A percentile compares a stretch with the other conserved stretches of the same genome.
Conservation (phyloP, 2,329 filamentous ascomycete genomes). For the Aspergillus floridensis region DNA sequence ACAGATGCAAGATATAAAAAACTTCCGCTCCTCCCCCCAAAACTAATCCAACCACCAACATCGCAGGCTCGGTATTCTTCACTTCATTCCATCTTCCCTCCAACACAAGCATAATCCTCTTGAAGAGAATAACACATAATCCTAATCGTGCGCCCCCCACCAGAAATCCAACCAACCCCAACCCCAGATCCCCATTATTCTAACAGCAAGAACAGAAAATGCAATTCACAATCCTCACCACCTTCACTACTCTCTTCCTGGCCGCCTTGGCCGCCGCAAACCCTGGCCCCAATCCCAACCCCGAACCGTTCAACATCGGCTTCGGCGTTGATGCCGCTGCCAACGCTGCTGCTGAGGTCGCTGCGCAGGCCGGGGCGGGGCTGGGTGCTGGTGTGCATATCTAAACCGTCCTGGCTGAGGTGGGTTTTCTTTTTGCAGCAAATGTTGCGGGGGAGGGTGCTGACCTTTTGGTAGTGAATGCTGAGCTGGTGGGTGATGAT, state of each 20-base stretch:
- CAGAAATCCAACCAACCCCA: too few relatives aligned
- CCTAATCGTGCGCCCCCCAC: not conserved
- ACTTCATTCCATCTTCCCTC: too few relatives aligned
- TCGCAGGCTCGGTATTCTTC: too few relatives aligned
- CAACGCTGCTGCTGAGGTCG: not conserved
- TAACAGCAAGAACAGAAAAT: not conserved
- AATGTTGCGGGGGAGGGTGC: too few relatives aligned
- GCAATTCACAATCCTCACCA: not conserved
- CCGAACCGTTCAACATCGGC: not conserved
- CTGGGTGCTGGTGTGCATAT: not conserved
- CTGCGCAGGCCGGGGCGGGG: not conserved
- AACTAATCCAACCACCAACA: too few relatives aligned
- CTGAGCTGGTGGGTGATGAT: too few relatives aligned
- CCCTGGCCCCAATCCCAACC: not conserved
- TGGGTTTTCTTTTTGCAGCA: too few relatives aligned
- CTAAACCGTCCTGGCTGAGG: too few relatives aligned
- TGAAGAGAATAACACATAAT: not conserved
- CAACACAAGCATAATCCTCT: too few relatives aligned
- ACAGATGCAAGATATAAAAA: not conserved
- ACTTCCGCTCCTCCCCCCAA: too few relatives aligned
- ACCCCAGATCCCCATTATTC: too few relatives aligned
- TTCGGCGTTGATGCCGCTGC: not conserved
- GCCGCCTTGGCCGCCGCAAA: not conserved
- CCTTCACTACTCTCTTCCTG: constrained; percentile 1
- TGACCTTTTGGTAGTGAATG: too few relatives aligned